A percentile compares a stretch with the other conserved stretches of the same genome.
These are phyloP conservation scores for Sicyos baderoa DNA, from an alignment of 306 rosid species.

Conservation along the genomic window DNA sequence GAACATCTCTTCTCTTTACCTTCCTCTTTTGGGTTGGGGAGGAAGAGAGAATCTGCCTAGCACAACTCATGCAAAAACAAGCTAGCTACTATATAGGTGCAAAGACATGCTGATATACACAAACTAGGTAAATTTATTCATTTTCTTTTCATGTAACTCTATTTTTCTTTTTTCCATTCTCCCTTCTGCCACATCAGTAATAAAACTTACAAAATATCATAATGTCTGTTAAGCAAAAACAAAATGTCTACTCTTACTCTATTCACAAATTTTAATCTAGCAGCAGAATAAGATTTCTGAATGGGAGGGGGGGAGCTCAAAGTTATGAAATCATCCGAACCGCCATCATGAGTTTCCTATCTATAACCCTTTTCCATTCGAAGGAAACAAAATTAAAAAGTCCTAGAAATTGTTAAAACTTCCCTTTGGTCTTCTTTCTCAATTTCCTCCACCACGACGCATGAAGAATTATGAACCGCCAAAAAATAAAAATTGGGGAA, in stretches of 20 bases:
- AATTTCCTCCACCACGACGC: neutral
- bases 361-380: slow-evolving; percentile 1
- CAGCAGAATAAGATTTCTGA: slow-evolving; percentile 4
- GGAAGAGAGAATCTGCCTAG: neutral
- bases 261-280: slow-evolving; percentile 22
- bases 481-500: neutral
- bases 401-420: slow-evolving; percentile 10
- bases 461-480: neutral
- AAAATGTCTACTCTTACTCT: slow-evolving; percentile 19
- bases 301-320: slow-evolving; percentile 4
- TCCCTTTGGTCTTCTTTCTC: slow-evolving; percentile 2
- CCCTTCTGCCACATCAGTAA: neutral
- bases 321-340: neutral
- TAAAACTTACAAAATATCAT: slow-evolving; percentile 21
- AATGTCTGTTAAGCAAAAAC: slow-evolving; percentile 1
- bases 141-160: slow-evolving; percentile 4
- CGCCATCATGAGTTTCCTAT: slow-evolving; percentile 9
- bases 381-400: neutral
- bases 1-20: neutral
- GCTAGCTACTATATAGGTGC: neutral
- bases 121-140: neutral
- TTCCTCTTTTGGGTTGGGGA: slow-evolving; percentile 2
- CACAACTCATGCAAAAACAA: neutral
- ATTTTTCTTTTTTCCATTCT: slow-evolving; percentile 10
- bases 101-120: neutral